Base-by-base conservation (phyloP, 768 basidiomycete species). In the Lactifluus piperatus region DNA sequence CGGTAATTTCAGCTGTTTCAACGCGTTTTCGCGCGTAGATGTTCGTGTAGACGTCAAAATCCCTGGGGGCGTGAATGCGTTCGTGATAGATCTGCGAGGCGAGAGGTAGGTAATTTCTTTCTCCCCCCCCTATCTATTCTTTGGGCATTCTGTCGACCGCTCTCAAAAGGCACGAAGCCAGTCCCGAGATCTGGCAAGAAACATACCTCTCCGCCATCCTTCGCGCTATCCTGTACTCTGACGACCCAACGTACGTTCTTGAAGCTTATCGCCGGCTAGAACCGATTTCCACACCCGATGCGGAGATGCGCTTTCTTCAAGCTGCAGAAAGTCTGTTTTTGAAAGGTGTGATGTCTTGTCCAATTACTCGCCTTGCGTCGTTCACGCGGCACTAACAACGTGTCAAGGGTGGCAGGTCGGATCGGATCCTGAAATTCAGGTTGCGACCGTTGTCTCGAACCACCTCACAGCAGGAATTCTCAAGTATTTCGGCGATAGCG, bases 31-130 rank as follows among this genome's bases (percentile, higher is more conserved):
- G 39, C 77, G 97, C 29, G 91, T 98, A 52, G 97, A 99, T 68
- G 85, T 98, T 30, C 83, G 95, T 37, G 94, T 99, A 7, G 97
- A 99, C 64, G 97, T 97, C 60, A 97, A 95, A 72, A 98, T 99
- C 51, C 97, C 97, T 0, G 97, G 97, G 29, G 95, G 97, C 13
- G 97, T 99, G 16, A 83, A 86, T 63, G 90, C 94, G 5, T 97
- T 97, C 71, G 87, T 91, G 30, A 84, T 98, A 20, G 97, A 98
- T 71, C 72, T 97, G 54, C 84, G 97, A 10, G 95, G 97, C 9
- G 97, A 98, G 71, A 79, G 91, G 92, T 94, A 67, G 64, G 88
- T 72, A 36, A 9, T 29, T 37, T 16, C 11, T 16, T n/a, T n/a
- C n/a, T n/a, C n/a, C 30, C 30, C 9, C 5, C 13, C 5, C 11